Conservation (phyloP, 139 green algal species). For the Zygnema circumcarinatum region DNA sequence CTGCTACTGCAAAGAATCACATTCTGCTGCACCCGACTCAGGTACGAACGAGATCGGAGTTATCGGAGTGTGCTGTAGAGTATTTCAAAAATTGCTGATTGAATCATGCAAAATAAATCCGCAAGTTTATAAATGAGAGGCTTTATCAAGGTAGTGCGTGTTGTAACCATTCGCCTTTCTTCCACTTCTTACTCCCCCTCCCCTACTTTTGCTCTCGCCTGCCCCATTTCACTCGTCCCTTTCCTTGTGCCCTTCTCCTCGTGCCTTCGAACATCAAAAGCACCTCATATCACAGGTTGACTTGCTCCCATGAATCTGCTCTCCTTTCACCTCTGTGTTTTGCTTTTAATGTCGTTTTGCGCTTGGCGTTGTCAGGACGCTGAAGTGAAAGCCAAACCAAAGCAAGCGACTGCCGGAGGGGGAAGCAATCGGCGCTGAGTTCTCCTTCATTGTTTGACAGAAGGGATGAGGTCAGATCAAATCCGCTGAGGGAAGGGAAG, state of each 20-base stretch:
- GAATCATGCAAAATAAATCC: neutral
- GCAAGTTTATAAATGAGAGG: neutral
- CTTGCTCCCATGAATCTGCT: too few species aligned
- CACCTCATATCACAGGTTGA: neutral
- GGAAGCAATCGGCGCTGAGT: too few species aligned
- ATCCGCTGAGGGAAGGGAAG: too few species aligned
- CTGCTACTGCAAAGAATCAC: conserved; percentile 78
- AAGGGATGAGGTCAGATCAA: too few species aligned
- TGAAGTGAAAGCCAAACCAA: neutral
- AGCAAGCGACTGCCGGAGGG: neutral
- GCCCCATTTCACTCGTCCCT: neutral
- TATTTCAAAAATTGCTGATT: neutral
- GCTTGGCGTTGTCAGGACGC: neutral
- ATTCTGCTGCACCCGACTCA: conserved; percentile 87
- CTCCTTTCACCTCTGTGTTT: neutral
- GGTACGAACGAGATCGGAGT: conserved; percentile 47
- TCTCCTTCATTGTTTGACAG: too few species aligned
- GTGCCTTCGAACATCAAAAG: too few species aligned
- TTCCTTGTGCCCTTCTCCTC: too few species aligned
- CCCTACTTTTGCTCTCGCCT: neutral
- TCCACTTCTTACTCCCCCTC: neutral
- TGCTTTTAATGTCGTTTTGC: neutral
- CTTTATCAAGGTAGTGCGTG: neutral
- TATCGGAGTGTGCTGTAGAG: neutral
- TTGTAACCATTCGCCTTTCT: neutral